Evolutionary conservation across 257 asterid genomes (phyloP).

Genomic region (Nicotiana obtusifolia): DNA sequence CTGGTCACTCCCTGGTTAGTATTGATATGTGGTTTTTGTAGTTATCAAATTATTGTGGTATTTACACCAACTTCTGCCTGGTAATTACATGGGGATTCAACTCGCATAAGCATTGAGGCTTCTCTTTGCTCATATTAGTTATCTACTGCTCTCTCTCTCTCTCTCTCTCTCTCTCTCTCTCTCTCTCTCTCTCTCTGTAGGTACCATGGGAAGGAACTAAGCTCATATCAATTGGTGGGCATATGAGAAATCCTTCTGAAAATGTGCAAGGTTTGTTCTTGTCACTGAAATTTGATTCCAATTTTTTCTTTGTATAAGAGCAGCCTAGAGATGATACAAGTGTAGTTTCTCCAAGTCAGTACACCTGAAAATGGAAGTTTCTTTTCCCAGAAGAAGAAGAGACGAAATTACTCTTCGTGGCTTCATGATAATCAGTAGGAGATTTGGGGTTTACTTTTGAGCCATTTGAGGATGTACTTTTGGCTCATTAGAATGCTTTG

Average conservation of each 20-base stretch:
- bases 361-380: too few relatives aligned
- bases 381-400: too few relatives aligned
- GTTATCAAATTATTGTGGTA: not conserved
- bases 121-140: not conserved
- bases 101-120: not conserved
- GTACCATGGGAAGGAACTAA: slow-evolving; percentile 87
- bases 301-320: not conserved
- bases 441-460: too few relatives aligned
- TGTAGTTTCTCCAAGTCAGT: too few relatives aligned
- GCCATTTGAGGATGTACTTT: too few relatives aligned
- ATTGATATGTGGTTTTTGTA: not conserved
- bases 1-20: slow-evolving; percentile 95
- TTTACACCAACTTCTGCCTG: not conserved
- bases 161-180: not conserved
- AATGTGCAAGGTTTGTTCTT: slow-evolving; percentile 61
- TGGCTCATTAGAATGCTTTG: too few relatives aligned
- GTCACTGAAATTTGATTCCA: not conserved
- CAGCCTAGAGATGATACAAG: not conserved
- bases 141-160: not conserved
- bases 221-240: slow-evolving; percentile 94
- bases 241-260: slow-evolving; percentile 78
- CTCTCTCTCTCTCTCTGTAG: slow-evolving; percentile 24
- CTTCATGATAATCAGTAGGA: too few relatives aligned
- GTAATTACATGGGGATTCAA: not conserved
- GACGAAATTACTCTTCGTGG: too few relatives aligned